A percentile compares a stretch with the other conserved stretches of the same genome.
These are phyloP conservation scores for Penicillium sp. DNA, from an alignment of 2,329 filamentous ascomycete species.

Conservation along the genomic window DNA sequence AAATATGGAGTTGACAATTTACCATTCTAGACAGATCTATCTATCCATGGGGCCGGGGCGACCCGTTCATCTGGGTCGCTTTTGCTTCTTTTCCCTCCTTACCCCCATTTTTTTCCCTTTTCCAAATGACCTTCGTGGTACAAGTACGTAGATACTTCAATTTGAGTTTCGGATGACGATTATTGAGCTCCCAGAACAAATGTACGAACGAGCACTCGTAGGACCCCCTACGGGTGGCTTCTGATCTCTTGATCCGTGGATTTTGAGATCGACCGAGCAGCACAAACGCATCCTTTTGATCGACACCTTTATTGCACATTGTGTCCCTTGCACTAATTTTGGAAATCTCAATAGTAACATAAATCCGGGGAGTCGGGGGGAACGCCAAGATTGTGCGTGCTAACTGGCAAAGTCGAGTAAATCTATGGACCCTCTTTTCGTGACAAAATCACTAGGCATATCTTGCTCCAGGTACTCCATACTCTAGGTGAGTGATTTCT, in stretches of 20 bases:
- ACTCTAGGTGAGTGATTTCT: neutral
- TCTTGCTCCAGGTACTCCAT: neutral
- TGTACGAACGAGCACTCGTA: neutral
- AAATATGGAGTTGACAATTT: neutral
- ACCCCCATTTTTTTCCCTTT: neutral
- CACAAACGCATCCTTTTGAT: neutral
- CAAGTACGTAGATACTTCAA: neutral
- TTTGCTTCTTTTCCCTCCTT: neutral
- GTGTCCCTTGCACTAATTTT: neutral
- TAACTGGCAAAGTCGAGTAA: neutral
- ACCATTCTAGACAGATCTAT: neutral
- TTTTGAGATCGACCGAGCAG: conserved; percentile 1
- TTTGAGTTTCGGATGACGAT: neutral
- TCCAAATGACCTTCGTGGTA: neutral
- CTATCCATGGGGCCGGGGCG: neutral
- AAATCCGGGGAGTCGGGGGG: neutral
- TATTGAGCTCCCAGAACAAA: neutral
- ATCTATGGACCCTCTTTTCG: neutral
- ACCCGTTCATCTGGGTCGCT: neutral
- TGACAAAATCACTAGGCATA: neutral
- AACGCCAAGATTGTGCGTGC: neutral
- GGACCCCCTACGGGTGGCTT: neutral
- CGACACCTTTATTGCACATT: neutral
- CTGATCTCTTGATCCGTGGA: neutral
- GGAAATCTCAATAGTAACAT: neutral